Conservation (phyloP, 2,329 filamentous ascomycete genomes). For the Venturia pyrina region DNA sequence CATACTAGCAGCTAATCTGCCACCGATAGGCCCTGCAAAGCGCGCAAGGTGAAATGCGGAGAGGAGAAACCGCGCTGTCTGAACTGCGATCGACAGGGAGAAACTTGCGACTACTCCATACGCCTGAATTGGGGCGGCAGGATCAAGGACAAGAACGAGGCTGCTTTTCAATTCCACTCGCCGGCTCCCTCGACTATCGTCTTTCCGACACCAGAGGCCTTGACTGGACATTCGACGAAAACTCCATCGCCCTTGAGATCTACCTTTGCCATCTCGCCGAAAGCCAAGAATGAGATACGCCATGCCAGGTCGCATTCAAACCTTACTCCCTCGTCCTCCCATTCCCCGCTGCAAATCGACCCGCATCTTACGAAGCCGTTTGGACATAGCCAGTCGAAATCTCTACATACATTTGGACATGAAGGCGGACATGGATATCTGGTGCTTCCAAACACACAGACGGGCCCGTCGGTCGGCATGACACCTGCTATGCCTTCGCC, state of each 20-base stretch:
- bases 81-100: slow-evolving; percentile 56
- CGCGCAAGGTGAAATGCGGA: slow-evolving; percentile 70
- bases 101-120: slow-evolving; percentile 72
- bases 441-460: neutral
- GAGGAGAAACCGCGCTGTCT: slow-evolving; percentile 59
- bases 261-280: slow-evolving; percentile 6
- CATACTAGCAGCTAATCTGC: slow-evolving; percentile 15
- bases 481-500: neutral
- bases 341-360: slow-evolving; percentile 20
- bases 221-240: neutral
- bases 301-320: slow-evolving; percentile 21
- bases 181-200: slow-evolving; percentile 10
- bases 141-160: slow-evolving; percentile 44
- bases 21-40: slow-evolving; percentile 60
- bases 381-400: slow-evolving; percentile 8
- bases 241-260: slow-evolving; percentile 16
- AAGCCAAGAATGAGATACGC: slow-evolving; percentile 11
- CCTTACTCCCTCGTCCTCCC: slow-evolving; percentile 17
- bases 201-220: slow-evolving; percentile 11
- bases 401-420: neutral
- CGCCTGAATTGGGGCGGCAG: slow-evolving; percentile 73
- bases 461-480: neutral
- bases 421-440: neutral
- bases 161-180: slow-evolving; percentile 8
- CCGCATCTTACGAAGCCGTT: slow-evolving; percentile 18